phyloP scores from a whole-genome alignment of 2,329 filamentous ascomycete species.

The Escovopsis sp. region DNA sequence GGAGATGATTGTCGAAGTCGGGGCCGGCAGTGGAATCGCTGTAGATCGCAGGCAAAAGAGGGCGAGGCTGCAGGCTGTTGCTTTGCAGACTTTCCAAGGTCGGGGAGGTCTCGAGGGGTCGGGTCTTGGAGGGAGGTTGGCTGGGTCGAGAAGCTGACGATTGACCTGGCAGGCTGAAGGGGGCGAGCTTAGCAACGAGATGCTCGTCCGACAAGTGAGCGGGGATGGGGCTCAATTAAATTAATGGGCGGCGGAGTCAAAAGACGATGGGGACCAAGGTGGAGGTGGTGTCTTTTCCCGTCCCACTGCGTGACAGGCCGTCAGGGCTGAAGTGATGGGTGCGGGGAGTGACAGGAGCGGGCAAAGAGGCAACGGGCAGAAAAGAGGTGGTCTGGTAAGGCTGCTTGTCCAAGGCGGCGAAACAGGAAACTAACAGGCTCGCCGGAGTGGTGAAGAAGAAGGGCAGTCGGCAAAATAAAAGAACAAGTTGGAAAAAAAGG shows the following conservation, averaged over 20 bases:
- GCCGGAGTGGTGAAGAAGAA: not conserved
- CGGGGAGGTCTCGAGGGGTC: not conserved
- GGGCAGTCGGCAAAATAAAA: not conserved
- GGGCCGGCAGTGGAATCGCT: conserved; percentile 1
- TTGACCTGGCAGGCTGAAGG: conserved; percentile 1
- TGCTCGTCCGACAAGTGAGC: not conserved
- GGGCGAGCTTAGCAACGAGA: conserved; percentile 3
- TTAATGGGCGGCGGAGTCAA: not conserved
- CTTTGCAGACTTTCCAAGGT: not conserved
- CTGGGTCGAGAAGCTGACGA: not conserved
- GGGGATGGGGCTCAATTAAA: not conserved
- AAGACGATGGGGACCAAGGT: not conserved
- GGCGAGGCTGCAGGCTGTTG: not conserved
- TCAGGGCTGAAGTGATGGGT: conserved; percentile 5
- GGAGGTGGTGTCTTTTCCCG: not conserved
- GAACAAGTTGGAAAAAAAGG: not conserved
- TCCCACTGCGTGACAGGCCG: conserved; percentile 3
- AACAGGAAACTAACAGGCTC: conserved; percentile 1
- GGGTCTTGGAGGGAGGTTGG: not conserved
- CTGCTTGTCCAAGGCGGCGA: not conserved
- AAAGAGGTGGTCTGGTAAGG: conserved; percentile 5
- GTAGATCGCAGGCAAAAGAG: conserved; percentile 1
- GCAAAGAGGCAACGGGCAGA: conserved; percentile 3
- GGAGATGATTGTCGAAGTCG: not conserved
- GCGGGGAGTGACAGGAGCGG: conserved; percentile 4